phyloP scores from a whole-genome alignment of 148 eudicot species.

The Amaranthus hypochondriacus region DNA sequence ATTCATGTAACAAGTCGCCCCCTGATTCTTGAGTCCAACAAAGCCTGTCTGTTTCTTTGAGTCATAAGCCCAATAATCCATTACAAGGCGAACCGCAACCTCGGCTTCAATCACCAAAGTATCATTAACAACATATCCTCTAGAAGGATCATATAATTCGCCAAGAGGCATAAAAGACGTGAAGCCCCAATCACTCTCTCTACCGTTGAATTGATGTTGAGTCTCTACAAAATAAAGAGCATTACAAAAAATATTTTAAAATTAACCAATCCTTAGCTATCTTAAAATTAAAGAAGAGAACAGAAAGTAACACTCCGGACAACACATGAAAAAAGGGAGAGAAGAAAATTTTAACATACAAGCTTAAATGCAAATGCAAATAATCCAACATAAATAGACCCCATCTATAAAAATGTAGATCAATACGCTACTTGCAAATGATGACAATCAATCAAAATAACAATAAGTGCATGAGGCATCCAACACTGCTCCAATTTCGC shows the following conservation, averaged over 20 bases:
- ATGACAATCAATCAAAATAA: no score
- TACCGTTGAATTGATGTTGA: conserved; percentile 85
- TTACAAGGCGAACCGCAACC: conserved; percentile 76
- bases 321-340: not conserved
- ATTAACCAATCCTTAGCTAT: no score
- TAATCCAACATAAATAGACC: no score
- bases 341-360: no score
- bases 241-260: no score
- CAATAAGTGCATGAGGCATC: no score
- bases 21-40: conserved; percentile 98
- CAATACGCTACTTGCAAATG: no score
- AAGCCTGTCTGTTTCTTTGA: conserved; percentile 95
- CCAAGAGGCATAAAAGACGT: conserved; percentile 93
- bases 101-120: conserved; percentile 79
- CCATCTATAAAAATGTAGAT: no score
- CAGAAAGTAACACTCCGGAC: not conserved
- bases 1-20: conserved; percentile 98
- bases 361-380: no score
- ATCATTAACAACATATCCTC: conserved; percentile 82
- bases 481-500: no score
- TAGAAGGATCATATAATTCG: conserved; percentile 79
- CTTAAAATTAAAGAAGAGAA: not conserved
- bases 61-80: conserved; percentile 87
- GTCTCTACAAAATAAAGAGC: conserved; percentile 53
- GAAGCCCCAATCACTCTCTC: conserved; percentile 99